A percentile compares a stretch with the other conserved stretches of the same genome.
Conservation (phyloP, 768 basidiomycete species). For the Russula dissimulans region DNA sequence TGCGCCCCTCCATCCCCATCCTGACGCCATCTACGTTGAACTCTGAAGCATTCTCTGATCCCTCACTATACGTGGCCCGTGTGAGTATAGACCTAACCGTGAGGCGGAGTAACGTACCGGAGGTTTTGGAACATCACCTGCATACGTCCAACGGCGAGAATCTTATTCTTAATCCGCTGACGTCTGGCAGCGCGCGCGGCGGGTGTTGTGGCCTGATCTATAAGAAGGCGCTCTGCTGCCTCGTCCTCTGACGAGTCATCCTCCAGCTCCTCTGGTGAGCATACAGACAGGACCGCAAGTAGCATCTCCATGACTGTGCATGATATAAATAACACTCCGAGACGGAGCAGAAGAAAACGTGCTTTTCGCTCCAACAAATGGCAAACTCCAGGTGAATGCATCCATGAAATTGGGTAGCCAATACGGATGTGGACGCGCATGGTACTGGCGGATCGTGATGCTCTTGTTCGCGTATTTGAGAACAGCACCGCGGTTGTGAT, state of each 20-base stretch:
- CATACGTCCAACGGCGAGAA: constrained; percentile 86
- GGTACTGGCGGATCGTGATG: constrained; percentile 71
- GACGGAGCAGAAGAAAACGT: constrained; percentile 23
- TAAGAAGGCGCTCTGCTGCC: constrained; percentile 21
- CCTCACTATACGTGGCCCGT: constrained; percentile 42
- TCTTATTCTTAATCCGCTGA: constrained; percentile 87
- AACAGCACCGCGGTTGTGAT: constrained; percentile 93
- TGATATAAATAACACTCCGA: background rate
- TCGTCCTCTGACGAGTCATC: constrained; percentile 51
- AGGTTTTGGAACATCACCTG: constrained; percentile 83
- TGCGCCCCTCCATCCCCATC: constrained; percentile 26
- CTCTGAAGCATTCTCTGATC: constrained; percentile 71
- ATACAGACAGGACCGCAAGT: constrained; percentile 91
- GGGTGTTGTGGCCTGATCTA: constrained; percentile 2
- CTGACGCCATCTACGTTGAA: constrained; percentile 34
- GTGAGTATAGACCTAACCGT: background rate
- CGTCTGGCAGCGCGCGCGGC: constrained; percentile 34
- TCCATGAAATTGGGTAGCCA: constrained; percentile 99
- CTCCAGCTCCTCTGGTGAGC: constrained; percentile 93
- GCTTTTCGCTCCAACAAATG: constrained; percentile 99
- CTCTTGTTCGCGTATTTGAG: constrained; percentile 96
- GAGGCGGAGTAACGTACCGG: constrained; percentile 43
- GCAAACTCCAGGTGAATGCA: constrained; percentile 97
- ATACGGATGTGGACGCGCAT: constrained; percentile 57
- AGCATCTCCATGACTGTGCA: constrained; percentile 90